Base-by-base conservation (phyloP, 148 eudicot species). In the Heliamphora exappendiculata region DNA sequence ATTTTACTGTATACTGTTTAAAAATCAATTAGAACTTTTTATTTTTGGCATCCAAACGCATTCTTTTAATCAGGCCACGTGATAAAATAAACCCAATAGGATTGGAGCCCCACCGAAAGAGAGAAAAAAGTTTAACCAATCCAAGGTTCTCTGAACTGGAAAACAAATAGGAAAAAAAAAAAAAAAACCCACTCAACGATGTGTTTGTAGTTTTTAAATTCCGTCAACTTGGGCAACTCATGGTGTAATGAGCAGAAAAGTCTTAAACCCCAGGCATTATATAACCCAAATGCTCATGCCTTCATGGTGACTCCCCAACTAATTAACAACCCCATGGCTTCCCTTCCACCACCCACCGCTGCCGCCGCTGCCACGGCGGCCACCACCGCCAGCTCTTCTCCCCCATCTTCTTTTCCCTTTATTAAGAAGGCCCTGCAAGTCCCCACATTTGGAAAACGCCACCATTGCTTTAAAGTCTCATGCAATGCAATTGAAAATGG, bases 401-500 rank as follows among this genome's bases (percentile, higher is more conserved):
- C 53, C 42, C 33, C 11, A 16, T 49, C 47, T 53, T 4, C 76
- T 20, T 71, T 8, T 53, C 28, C 45, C 13, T 0, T 50, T 53
- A 33, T n/a, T 19, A 71, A 34, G 62, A 71, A 33, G 3, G 10
- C 62, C 4, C n/a, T 75, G 29, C 84, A 80, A 76, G 69, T 80
- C 75, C 45, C 84, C 7, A 36, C 62, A 13, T 17, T 20, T 39
- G 44, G 77, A 80, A 78, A 73, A 11, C 78, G 34, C 19, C 73
- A 31, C 33, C 63, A 64, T 45, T 49, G n/a, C 72, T 47, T 19
- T 24, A 85, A 57, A 41, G 74, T 85, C 5, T 76, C 83, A 39
- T 87, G 90, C 87, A 82, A 84, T 70, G 73, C 81, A 78, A 63
- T n/a, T n/a, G n/a, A 22, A 73, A 69, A 86, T 36, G 72, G 53